These are phyloP conservation scores for Trypanosoma scelopori DNA, from an alignment of 208 protist genomes.

Conservation along the genomic window DNA sequence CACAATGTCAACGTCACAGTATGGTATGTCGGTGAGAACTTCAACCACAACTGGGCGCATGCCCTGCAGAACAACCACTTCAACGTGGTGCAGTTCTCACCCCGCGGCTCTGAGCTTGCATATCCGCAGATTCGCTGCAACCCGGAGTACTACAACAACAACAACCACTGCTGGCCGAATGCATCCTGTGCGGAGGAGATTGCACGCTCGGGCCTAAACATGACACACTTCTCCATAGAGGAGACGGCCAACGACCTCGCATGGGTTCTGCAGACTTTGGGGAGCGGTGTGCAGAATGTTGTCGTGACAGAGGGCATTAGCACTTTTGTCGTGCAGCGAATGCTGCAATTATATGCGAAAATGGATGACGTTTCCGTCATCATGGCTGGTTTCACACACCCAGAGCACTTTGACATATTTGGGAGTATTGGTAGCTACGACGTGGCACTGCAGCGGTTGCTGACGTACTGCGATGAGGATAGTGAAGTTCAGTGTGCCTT, in stretches of 20 bases:
- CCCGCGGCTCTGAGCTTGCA: constrained; percentile 40
- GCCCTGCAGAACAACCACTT: constrained; percentile 26
- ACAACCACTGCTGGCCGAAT: constrained; percentile 36
- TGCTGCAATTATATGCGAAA: constrained; percentile 21
- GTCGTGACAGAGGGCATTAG: constrained; percentile 48
- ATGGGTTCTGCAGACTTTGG: constrained; percentile 37
- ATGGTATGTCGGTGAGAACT: constrained; percentile 53
- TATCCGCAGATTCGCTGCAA: constrained; percentile 29
- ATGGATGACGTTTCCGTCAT: constrained; percentile 32
- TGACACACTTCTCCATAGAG: constrained; percentile 34
- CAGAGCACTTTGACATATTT: constrained; percentile 39
- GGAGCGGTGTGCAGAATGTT: constrained; percentile 33
- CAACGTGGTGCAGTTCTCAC: constrained; percentile 51
- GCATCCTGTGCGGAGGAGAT: constrained; percentile 39
- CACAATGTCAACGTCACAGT: constrained; percentile 25
- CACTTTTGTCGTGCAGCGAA: constrained; percentile 37
- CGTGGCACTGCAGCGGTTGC: constrained; percentile 37
- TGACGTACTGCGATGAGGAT: constrained; percentile 38
- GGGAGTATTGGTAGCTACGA: constrained; percentile 29
- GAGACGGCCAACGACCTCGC: constrained; percentile 47
- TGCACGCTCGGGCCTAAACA: constrained; percentile 18
- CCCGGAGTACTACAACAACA: constrained; percentile 2
- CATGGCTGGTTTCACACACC: constrained; percentile 41
- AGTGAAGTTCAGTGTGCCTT: constrained; percentile 32
- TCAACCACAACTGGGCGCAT: constrained; percentile 24